These are phyloP conservation scores for Iris pallida DNA, from an alignment of 116 monocot species.

Conservation along the genomic window DNA sequence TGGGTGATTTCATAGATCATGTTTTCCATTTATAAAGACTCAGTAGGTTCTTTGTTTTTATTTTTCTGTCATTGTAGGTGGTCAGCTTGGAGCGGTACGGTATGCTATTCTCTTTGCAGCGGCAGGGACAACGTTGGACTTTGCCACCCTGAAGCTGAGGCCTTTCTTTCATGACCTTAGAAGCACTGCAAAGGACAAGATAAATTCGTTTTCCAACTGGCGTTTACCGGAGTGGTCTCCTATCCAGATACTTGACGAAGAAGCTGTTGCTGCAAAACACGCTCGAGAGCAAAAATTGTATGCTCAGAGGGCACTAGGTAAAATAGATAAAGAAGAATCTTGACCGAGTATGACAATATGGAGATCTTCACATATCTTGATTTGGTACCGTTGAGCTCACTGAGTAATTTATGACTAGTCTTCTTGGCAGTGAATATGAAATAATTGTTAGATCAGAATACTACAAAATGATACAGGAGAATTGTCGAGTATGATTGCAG, in stretches of 20 bases:
- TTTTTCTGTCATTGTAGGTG: slow-evolving; percentile 44
- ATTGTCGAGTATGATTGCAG: no score
- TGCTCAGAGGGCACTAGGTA: slow-evolving; percentile 30
- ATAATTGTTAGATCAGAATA: no score
- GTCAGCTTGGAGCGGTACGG: slow-evolving; percentile 60
- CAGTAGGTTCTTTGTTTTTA: neutral
- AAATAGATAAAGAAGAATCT: slow-evolving; percentile 57
- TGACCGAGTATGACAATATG: neutral
- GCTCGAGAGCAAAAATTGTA: slow-evolving; percentile 57
- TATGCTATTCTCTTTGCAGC: slow-evolving; percentile 67
- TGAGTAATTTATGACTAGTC: no score
- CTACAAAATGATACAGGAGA: no score
- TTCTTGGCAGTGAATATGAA: no score
- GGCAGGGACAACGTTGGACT: slow-evolving; percentile 72
- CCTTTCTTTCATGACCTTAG: slow-evolving; percentile 28
- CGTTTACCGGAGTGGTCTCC: slow-evolving; percentile 86
- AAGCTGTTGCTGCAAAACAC: slow-evolving; percentile 76
- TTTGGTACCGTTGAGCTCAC: no score
- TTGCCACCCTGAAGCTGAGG: slow-evolving; percentile 30
- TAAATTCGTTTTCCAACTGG: slow-evolving; percentile 24
- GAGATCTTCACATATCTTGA: no score
- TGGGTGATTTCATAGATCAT: no score
- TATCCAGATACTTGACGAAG: slow-evolving; percentile 80
- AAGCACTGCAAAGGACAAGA: slow-evolving; percentile 2
- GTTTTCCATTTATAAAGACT: no score